Conservation (phyloP, 2,329 filamentous ascomycete genomes). For the Scedosporium dehoogii region DNA sequence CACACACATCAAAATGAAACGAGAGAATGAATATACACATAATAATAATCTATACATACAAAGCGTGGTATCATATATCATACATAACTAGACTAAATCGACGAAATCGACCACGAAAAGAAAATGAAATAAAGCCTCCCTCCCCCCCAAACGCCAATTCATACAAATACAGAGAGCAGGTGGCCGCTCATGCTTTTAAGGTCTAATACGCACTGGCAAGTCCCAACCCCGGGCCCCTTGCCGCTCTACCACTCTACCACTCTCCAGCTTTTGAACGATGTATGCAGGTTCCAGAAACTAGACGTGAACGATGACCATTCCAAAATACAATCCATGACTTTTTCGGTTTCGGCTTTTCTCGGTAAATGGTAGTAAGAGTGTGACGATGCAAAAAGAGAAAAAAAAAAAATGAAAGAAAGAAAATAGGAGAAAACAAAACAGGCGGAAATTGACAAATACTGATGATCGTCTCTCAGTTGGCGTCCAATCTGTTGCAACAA, state of each 20-base stretch:
- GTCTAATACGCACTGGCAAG: not conserved
- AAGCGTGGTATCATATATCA: not conserved
- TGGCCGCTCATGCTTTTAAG: not conserved
- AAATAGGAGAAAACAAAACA: constrained; percentile 9
- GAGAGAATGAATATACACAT: not conserved
- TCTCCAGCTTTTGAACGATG: not conserved
- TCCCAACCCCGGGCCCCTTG: not conserved
- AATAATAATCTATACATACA: not conserved
- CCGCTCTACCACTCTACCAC: not conserved
- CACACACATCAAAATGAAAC: not conserved
- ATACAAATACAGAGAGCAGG: not conserved
- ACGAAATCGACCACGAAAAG: not conserved
- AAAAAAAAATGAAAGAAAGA: constrained; percentile 8
- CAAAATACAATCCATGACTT: constrained; percentile 2
- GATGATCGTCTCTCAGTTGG: too few species aligned
- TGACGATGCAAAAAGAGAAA: constrained; percentile 4
- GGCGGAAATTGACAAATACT: not conserved
- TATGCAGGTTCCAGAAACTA: not conserved
- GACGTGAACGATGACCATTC: not conserved
- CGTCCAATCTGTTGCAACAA: too few species aligned
- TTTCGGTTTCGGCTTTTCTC: not conserved
- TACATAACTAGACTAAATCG: not conserved
- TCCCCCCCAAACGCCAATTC: not conserved
- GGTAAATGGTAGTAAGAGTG: not conserved
- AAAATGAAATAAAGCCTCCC: not conserved